phyloP scores from a whole-genome alignment of 805 yeast species.

The Metschnikowia cubensis region DNA sequence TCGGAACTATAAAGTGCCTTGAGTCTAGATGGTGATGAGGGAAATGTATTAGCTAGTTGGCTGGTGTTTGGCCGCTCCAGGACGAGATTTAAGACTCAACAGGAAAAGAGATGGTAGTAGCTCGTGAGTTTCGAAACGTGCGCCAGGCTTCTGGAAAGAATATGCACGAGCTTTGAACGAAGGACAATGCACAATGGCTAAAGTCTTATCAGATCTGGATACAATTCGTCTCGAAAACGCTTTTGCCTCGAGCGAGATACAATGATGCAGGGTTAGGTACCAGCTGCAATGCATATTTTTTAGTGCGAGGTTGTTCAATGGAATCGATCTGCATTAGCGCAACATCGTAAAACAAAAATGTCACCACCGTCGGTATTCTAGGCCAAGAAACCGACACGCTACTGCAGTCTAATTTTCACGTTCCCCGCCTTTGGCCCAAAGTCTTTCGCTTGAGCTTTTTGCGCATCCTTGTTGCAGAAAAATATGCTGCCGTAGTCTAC shows the following conservation, averaged over 20 bases:
- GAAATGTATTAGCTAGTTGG: too few relatives aligned
- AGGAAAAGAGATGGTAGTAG: not conserved
- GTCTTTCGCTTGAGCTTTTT: not conserved
- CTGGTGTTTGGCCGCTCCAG: not conserved
- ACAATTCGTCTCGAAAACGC: constrained; percentile 5
- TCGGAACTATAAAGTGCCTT: not conserved
- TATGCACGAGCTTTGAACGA: not conserved
- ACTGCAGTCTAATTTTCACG: not conserved
- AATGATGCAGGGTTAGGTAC: constrained; percentile 2
- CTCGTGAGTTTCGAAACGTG: not conserved
- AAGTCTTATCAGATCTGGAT: constrained; percentile 6
- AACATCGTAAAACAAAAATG: not conserved
- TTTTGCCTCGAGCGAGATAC: not conserved
- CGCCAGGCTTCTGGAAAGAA: not conserved
- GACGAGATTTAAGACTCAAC: not conserved
- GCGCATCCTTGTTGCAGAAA: not conserved
- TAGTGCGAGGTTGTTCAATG: constrained; percentile 1
- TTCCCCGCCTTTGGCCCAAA: not conserved
- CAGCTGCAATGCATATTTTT: constrained; percentile 4
- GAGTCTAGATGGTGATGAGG: not conserved
- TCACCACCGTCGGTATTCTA: constrained; percentile 1
- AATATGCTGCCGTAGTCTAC: not conserved
- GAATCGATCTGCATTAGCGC: constrained; percentile 5
- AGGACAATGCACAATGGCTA: not conserved
- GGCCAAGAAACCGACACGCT: not conserved